phyloP scores from a whole-genome alignment of 208 protist genomes.

The Trichomonas tenax region DNA sequence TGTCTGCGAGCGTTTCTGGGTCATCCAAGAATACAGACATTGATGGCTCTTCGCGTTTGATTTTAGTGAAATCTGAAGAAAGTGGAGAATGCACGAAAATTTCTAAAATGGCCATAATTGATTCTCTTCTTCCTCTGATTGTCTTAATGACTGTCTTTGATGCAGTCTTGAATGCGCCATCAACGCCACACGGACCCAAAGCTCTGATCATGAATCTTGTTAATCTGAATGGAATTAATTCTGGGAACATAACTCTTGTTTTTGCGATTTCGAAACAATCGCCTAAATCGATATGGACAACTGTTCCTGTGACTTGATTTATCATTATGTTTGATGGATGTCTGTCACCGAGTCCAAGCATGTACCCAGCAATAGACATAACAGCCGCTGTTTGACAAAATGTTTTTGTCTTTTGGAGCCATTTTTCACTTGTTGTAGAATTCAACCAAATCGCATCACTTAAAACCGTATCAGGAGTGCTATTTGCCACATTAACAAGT shows the following conservation, averaged over 20 bases:
- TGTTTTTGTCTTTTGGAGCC: background rate
- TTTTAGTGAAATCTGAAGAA: background rate
- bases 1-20: background rate
- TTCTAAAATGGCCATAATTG: background rate
- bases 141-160: background rate
- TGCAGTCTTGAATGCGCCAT: background rate
- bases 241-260: background rate
- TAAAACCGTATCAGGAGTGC: background rate
- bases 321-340: conserved; percentile 20
- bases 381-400: background rate
- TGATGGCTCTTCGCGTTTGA: background rate
- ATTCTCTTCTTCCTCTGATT: background rate
- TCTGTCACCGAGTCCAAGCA: conserved; percentile 14
- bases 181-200: background rate
- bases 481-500: background rate
- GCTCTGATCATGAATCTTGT: conserved; percentile 14
- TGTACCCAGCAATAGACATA: background rate
- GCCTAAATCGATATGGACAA: conserved; percentile 21
- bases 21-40: background rate
- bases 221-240: conserved; percentile 21
- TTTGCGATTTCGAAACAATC: background rate
- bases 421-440: background rate
- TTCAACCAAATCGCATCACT: background rate
- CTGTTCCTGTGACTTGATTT: background rate
- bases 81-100: background rate